Evolutionary conservation across 148 eudicot species (phyloP).

Genomic region (Spergularia marina): DNA sequence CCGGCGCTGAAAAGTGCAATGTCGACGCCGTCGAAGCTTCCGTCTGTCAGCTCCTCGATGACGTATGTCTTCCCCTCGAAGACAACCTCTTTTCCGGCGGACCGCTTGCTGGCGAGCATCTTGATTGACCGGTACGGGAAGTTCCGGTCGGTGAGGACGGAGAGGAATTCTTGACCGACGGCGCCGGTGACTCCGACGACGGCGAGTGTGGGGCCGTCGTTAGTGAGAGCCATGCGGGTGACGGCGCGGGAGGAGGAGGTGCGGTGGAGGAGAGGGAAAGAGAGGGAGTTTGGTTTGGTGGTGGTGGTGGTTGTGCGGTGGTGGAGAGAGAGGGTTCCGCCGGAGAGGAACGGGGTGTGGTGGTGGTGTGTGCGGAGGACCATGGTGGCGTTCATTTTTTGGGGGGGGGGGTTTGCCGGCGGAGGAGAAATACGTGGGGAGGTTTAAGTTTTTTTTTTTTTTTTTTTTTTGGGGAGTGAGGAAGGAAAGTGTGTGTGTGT

Average conservation of each 20-base stretch:
- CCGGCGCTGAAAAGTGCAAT: slow-evolving; percentile 92
- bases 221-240: slow-evolving; percentile 24
- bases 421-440: background rate
- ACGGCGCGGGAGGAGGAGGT: background rate
- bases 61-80: slow-evolving; percentile 51
- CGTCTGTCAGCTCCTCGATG: slow-evolving; percentile 57
- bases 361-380: slow-evolving; percentile 9
- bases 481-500: no score
- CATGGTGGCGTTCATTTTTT: slow-evolving; percentile 17
- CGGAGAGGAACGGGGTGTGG: slow-evolving; percentile 14
- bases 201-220: slow-evolving; percentile 24
- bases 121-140: slow-evolving; percentile 87
- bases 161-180: slow-evolving; percentile 89
- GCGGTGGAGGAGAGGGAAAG: slow-evolving; percentile 3
- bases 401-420: background rate
- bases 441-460: no score
- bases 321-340: background rate
- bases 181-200: slow-evolving; percentile 28
- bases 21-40: slow-evolving; percentile 71
- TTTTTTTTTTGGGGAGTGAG: no score
- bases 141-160: slow-evolving; percentile 79
- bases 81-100: slow-evolving; percentile 58
- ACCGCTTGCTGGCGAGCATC: slow-evolving; percentile 82
- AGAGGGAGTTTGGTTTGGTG: background rate
- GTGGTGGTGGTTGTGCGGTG: background rate